These are phyloP conservation scores for Talaromyces sp. DNA, from an alignment of 2,329 filamentous ascomycete genomes.

Conservation along the genomic window DNA sequence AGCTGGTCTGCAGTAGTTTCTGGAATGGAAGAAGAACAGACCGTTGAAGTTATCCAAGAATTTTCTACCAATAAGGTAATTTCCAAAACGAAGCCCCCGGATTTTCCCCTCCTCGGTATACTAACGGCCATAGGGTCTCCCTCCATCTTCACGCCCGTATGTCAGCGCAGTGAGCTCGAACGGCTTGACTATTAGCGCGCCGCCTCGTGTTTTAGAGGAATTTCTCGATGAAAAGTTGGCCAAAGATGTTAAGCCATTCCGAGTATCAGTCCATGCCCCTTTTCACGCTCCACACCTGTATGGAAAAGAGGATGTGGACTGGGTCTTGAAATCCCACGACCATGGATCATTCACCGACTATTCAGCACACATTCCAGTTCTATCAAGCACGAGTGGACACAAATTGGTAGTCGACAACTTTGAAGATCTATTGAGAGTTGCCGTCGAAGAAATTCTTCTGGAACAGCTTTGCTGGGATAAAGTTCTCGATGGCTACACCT, in stretches of 20 bases:
- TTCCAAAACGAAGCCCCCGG: background rate
- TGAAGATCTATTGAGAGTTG: slow-evolving; percentile 26
- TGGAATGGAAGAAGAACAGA: slow-evolving; percentile 31
- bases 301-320: slow-evolving; percentile 46
- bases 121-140: slow-evolving; percentile 35
- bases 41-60: slow-evolving; percentile 18
- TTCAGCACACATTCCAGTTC: slow-evolving; percentile 28
- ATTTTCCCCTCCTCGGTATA: background rate
- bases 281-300: slow-evolving; percentile 58
- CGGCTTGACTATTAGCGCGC: slow-evolving; percentile 57
- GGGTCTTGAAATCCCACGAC: slow-evolving; percentile 42
- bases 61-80: slow-evolving; percentile 25
- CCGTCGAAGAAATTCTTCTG: slow-evolving; percentile 35
- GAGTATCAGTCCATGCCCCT: slow-evolving; percentile 54
- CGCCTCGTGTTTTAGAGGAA: slow-evolving; percentile 49
- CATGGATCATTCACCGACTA: slow-evolving; percentile 23
- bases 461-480: slow-evolving; percentile 39
- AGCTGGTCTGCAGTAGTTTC: slow-evolving; percentile 41
- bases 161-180: slow-evolving; percentile 57
- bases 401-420: slow-evolving; percentile 25
- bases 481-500: slow-evolving; percentile 29
- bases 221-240: slow-evolving; percentile 50
- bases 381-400: slow-evolving; percentile 36
- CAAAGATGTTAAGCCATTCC: slow-evolving; percentile 47
- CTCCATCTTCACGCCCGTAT: slow-evolving; percentile 51